phyloP scores from a whole-genome alignment of 306 rosid genomes.

The Prunus salicina region DNA sequence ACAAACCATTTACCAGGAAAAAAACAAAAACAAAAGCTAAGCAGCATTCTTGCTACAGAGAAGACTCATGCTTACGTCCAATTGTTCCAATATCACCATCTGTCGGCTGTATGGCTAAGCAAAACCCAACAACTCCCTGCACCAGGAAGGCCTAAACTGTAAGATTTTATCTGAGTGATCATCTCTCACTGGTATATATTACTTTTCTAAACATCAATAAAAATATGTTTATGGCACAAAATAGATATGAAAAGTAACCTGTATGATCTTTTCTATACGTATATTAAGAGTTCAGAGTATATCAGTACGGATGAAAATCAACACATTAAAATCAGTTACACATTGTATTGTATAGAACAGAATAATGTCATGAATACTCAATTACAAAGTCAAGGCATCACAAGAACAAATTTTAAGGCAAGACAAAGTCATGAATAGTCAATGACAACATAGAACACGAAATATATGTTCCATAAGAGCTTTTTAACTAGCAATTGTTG shows the following conservation, averaged over 20 bases:
- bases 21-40: neutral
- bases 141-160: conserved; percentile 20
- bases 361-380: too few relatives aligned
- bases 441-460: too few relatives aligned
- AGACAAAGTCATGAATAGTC: too few relatives aligned
- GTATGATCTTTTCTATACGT: neutral
- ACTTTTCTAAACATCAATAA: neutral
- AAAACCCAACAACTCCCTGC: conserved; percentile 76
- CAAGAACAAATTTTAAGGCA: too few relatives aligned
- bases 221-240: neutral
- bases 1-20: neutral
- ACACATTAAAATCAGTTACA: neutral
- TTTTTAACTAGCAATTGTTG: too few relatives aligned
- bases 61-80: conserved; percentile 68
- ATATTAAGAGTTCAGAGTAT: neutral
- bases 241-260: neutral
- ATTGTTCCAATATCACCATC: conserved; percentile 74
- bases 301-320: neutral
- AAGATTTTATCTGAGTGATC: conserved; percentile 7
- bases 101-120: conserved; percentile 75
- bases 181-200: neutral
- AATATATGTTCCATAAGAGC: too few relatives aligned
- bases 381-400: too few relatives aligned
- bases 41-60: neutral
- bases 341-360: neutral